Percentiles rank a stretch among this genome's conserved stretches.
phyloP scores from a whole-genome alignment of 257 asterid genomes.

The Solanum appendiculatum region DNA sequence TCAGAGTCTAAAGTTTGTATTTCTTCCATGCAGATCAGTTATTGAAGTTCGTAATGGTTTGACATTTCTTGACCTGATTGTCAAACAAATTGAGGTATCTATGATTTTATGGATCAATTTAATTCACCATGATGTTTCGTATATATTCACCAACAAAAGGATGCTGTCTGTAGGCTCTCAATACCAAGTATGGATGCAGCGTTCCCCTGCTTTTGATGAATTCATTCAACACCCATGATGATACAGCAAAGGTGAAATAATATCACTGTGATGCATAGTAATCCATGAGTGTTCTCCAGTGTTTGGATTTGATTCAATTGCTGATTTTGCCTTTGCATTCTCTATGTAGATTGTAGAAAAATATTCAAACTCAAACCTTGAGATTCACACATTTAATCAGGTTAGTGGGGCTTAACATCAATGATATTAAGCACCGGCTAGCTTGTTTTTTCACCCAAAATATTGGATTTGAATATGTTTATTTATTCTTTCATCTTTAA shows the following conservation, averaged over 20 bases:
- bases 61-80: conserved; percentile 96
- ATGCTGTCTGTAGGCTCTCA: conserved; percentile 54
- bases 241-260: conserved; percentile 69
- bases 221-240: conserved; percentile 98
- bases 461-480: background rate
- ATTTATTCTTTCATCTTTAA: conserved; percentile 5
- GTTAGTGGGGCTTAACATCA: conserved; percentile 18
- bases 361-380: conserved; percentile 59
- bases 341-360: conserved; percentile 71
- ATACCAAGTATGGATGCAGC: conserved; percentile 74
- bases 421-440: background rate
- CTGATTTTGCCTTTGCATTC: conserved; percentile 14
- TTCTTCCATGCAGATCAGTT: conserved; percentile 61
- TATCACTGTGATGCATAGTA: background rate
- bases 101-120: background rate
- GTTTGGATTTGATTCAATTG: background rate
- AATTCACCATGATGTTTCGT: background rate
- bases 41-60: conserved; percentile 96
- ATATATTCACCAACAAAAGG: background rate
- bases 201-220: conserved; percentile 97
- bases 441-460: background rate
- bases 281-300: background rate
- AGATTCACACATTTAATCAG: conserved; percentile 96
- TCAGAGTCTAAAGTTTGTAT: conserved; percentile 3
- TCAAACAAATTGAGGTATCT: conserved; percentile 90